These are phyloP conservation scores for Blastomyces silverae DNA, from an alignment of 2,329 filamentous ascomycete species.

Conservation along the genomic window DNA sequence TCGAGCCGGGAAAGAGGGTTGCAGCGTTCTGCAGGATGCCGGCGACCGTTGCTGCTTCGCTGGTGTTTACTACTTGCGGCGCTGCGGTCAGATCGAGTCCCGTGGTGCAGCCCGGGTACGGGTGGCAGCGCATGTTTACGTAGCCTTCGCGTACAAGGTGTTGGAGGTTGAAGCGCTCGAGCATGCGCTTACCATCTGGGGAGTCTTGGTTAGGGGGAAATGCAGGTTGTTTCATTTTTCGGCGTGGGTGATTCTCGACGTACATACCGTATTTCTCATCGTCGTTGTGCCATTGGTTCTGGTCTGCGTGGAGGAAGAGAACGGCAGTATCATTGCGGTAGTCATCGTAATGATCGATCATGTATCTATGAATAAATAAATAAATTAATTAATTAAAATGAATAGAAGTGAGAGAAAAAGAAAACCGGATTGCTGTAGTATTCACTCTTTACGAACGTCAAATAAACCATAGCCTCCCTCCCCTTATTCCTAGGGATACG, in stretches of 20 bases:
- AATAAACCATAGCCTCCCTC: slow-evolving; percentile 49
- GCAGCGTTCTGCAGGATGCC: slow-evolving; percentile 1
- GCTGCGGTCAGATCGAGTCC: slow-evolving; percentile 5
- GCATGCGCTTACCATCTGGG: slow-evolving; percentile 11
- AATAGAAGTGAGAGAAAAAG: background rate
- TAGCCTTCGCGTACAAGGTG: slow-evolving; percentile 41
- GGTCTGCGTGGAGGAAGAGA: slow-evolving; percentile 41
- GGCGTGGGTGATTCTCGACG: background rate
- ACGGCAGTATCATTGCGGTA: slow-evolving; percentile 37
- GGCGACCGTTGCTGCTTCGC: slow-evolving; percentile 28
- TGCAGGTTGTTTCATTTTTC: background rate
- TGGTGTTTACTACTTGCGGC: slow-evolving; percentile 19
- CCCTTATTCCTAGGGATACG: slow-evolving; percentile 41
- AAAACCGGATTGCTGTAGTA: background rate
- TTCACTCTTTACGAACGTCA: slow-evolving; percentile 27
- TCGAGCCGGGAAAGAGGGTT: slow-evolving; percentile 1
- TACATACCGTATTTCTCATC: slow-evolving; percentile 13
- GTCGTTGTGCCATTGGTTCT: slow-evolving; percentile 25
- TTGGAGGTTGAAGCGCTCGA: slow-evolving; percentile 10
- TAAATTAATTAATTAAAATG: background rate
- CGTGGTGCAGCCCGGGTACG: slow-evolving; percentile 50
- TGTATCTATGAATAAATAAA: slow-evolving; percentile 28
- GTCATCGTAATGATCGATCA: slow-evolving; percentile 46
- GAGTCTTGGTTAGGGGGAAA: background rate
- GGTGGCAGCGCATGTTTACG: slow-evolving; percentile 55